Evolutionary conservation across 1,139 yeast genomes (phyloP).

Genomic region (Candida albicans): DNA sequence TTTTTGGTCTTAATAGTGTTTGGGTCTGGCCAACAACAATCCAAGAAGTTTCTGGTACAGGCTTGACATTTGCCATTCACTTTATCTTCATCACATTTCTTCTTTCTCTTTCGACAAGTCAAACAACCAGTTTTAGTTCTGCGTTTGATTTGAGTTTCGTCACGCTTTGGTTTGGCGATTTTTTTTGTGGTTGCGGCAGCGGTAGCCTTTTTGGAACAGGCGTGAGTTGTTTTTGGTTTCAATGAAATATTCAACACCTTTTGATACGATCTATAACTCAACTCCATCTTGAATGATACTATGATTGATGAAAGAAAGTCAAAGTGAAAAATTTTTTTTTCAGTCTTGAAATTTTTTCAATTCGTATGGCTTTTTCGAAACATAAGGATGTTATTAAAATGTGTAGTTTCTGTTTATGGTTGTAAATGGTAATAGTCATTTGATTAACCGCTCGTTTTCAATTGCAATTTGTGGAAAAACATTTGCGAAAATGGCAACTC

Average conservation of each 20-base stretch:
- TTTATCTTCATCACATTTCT: slow-evolving; percentile 47
- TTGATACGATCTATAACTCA: slow-evolving; percentile 40
- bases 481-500: slow-evolving; percentile 4
- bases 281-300: slow-evolving; percentile 8
- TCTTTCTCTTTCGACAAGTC: slow-evolving; percentile 47
- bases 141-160: slow-evolving; percentile 20
- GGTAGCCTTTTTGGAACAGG: slow-evolving; percentile 9
- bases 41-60: slow-evolving; percentile 47
- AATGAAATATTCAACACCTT: slow-evolving; percentile 41
- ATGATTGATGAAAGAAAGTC: not conserved
- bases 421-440: slow-evolving; percentile 5
- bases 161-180: slow-evolving; percentile 19
- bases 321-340: slow-evolving; percentile 3
- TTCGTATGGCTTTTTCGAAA: not conserved
- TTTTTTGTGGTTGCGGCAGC: slow-evolving; percentile 17
- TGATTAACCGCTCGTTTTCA: slow-evolving; percentile 10
- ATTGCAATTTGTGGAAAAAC: slow-evolving; percentile 6
- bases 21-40: slow-evolving; percentile 45
- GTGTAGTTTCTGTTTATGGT: not conserved
- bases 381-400: not conserved
- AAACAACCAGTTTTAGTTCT: slow-evolving; percentile 48
- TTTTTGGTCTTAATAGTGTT: slow-evolving; percentile 3
- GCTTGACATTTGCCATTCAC: slow-evolving; percentile 50
- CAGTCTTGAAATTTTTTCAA: not conserved
- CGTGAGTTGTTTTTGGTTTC: slow-evolving; percentile 17